Conservation (phyloP, 768 basidiomycete species). For the Suillus alpinus region DNA sequence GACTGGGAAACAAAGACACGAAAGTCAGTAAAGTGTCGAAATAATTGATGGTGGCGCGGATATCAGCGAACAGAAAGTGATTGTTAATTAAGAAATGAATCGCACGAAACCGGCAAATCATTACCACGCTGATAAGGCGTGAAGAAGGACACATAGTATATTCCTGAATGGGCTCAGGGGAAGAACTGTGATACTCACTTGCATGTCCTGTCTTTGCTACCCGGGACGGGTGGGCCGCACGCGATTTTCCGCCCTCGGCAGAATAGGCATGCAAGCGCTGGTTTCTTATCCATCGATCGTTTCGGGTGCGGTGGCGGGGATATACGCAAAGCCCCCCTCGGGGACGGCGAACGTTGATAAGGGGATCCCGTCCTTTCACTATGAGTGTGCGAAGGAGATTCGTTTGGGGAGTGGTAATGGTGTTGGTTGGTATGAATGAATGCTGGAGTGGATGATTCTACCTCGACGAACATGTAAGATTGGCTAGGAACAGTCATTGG, state of each 20-base stretch:
- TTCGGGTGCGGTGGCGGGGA: constrained; percentile 24
- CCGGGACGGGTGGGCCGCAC: constrained; percentile 56
- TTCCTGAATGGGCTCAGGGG: neutral
- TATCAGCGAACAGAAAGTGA: constrained; percentile 20
- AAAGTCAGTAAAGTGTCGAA: constrained; percentile 20
- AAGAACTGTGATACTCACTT: constrained; percentile 46
- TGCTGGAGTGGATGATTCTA: constrained; percentile 8
- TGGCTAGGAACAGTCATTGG: constrained; percentile 11
- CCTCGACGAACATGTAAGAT: constrained; percentile 19
- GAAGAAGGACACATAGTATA: constrained; percentile 1
- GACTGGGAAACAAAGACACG: constrained; percentile 41
- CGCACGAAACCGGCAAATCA: constrained; percentile 10
- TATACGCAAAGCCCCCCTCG: constrained; percentile 13
- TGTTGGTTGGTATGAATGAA: constrained; percentile 13
- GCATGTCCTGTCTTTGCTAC: constrained; percentile 57
- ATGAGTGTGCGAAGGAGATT: constrained; percentile 15
- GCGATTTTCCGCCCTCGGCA: constrained; percentile 70
- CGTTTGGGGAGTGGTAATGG: constrained; percentile 5
- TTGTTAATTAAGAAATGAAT: constrained; percentile 7
- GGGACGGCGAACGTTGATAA: constrained; percentile 27
- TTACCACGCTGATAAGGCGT: constrained; percentile 13
- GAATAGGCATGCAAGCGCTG: constrained; percentile 61
- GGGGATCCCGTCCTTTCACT: constrained; percentile 9
- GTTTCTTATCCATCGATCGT: constrained; percentile 46
- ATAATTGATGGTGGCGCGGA: constrained; percentile 17